These are phyloP conservation scores for Plasmodium reichenowi DNA, from an alignment of 169 alveolate species.

Conservation along the genomic window DNA sequence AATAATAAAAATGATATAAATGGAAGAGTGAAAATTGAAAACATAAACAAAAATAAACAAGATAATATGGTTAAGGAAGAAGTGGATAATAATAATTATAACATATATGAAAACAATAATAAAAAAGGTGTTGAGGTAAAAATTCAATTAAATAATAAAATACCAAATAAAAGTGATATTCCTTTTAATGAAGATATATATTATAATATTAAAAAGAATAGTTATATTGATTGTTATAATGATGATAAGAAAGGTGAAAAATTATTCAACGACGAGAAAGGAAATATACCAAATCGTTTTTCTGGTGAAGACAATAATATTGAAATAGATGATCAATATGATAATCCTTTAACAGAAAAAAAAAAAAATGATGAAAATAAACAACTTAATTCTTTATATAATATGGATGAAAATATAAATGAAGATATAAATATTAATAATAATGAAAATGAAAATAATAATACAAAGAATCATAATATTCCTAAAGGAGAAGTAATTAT, in stretches of 20 bases:
- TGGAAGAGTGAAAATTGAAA: neutral
- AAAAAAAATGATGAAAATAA: too few species aligned
- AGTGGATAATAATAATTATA: neutral
- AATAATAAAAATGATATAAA: conserved; percentile 12
- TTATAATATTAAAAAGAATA: neutral
- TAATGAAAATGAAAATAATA: too few species aligned
- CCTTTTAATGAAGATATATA: neutral
- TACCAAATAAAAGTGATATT: neutral
- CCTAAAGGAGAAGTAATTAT: conserved; percentile 1
- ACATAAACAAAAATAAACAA: neutral
- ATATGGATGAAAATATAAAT: too few species aligned
- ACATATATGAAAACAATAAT: neutral
- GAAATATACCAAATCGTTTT: neutral
- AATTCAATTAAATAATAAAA: too few species aligned
- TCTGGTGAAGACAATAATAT: too few species aligned
- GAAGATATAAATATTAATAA: too few species aligned
- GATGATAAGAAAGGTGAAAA: conserved; percentile 14
- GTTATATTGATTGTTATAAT: neutral
- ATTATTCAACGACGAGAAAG: neutral
- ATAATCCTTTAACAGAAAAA: too few species aligned
- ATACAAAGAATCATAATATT: neutral
- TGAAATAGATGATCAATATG: too few species aligned
- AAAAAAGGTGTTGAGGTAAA: neutral
- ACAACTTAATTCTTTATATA: too few species aligned
- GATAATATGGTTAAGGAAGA: neutral